Evolutionary conservation across 306 rosid genomes (phyloP).

Genomic region (Ziziphus jujuba): DNA sequence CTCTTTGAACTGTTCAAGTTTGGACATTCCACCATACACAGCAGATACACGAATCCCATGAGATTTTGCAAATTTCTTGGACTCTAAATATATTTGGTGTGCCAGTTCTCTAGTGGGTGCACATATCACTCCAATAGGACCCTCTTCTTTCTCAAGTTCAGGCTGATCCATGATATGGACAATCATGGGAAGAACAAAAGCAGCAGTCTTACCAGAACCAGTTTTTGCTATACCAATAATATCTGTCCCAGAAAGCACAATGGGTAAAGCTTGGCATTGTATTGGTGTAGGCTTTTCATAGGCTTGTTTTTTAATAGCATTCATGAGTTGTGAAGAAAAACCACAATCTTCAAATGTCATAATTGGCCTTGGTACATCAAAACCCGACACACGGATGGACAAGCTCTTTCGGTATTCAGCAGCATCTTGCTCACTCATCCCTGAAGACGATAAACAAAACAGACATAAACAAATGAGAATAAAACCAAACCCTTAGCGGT

Average conservation of each 20-base stretch:
- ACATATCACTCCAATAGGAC: constrained; percentile 97
- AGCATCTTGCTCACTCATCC: constrained; percentile 88
- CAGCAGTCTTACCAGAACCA: constrained; percentile 98
- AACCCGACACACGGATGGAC: constrained; percentile 89
- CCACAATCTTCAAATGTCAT: constrained; percentile 83
- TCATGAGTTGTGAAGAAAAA: constrained; percentile 80
- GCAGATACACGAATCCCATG: constrained; percentile 81
- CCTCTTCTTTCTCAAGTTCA: constrained; percentile 94
- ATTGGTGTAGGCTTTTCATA: constrained; percentile 90
- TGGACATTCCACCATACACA: constrained; percentile 99
- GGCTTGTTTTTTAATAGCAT: constrained; percentile 82
- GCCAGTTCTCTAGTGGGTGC: constrained; percentile 98
- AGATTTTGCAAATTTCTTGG: constrained; percentile 82
- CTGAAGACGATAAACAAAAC: constrained; percentile 37
- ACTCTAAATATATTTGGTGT: constrained; percentile 85
- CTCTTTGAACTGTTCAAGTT: constrained; percentile 94
- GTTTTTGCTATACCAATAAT: constrained; percentile 95
- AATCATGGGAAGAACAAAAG: constrained; percentile 98
- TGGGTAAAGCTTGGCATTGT: constrained; percentile 89
- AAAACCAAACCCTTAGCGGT: neutral
- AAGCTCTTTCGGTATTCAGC: constrained; percentile 72
- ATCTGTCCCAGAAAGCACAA: constrained; percentile 90
- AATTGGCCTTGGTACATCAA: constrained; percentile 86
- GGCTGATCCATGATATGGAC: constrained; percentile 99
- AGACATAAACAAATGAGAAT: neutral